These are phyloP conservation scores for Aspergillus quadrilineatus DNA, from an alignment of 2,329 filamentous ascomycete species.

Conservation along the genomic window DNA sequence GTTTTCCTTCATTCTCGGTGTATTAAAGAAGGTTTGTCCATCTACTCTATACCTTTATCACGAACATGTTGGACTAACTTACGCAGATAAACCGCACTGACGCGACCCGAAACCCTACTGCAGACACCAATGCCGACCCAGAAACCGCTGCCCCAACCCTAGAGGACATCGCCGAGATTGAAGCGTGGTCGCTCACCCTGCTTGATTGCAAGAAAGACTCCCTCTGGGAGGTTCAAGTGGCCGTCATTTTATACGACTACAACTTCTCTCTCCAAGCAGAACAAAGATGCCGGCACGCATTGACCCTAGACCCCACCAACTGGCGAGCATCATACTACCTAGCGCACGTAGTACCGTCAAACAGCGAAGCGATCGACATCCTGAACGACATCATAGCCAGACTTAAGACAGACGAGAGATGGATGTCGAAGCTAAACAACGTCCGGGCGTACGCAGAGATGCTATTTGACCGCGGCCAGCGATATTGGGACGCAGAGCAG, in stretches of 20 bases:
- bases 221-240: constrained; percentile 26
- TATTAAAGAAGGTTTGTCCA: constrained; percentile 16
- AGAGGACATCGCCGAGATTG: constrained; percentile 13
- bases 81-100: background rate
- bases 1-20: constrained; percentile 16
- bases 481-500: constrained; percentile 13
- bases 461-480: constrained; percentile 18
- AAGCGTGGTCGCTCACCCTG: constrained; percentile 15
- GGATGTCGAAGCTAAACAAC: constrained; percentile 12
- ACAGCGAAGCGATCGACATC: constrained; percentile 18
- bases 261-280: constrained; percentile 17
- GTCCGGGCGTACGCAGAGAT: constrained; percentile 14
- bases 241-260: constrained; percentile 19
- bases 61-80: background rate
- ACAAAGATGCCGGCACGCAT: constrained; percentile 21
- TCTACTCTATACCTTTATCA: background rate
- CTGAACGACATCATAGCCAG: constrained; percentile 9
- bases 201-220: constrained; percentile 13
- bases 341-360: constrained; percentile 17
- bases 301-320: constrained; percentile 18
- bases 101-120: background rate
- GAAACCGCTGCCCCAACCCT: background rate
- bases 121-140: background rate
- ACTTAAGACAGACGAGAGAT: constrained; percentile 9
- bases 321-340: constrained; percentile 26